phyloP scores from a whole-genome alignment of 2,329 filamentous ascomycete genomes.

The Claviceps purpurea region DNA sequence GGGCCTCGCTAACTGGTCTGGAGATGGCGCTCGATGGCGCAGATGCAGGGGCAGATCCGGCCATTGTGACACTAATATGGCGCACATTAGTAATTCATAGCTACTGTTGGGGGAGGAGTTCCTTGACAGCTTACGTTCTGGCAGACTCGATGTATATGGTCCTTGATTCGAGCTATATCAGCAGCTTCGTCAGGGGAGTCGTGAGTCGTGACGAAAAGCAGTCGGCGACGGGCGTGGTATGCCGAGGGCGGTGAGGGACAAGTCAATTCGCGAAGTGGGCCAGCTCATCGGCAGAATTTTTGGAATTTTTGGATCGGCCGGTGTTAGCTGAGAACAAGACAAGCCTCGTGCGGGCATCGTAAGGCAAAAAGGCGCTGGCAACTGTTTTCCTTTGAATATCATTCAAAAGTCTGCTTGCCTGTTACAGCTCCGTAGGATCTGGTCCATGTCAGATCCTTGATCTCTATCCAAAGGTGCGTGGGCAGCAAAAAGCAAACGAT shows the following conservation, averaged over 20 bases:
- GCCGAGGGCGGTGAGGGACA: slow-evolving; percentile 30
- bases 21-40: slow-evolving; percentile 51
- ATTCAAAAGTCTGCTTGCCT: neutral
- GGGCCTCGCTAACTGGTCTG: slow-evolving; percentile 89
- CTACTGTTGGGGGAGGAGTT: neutral
- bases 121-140: slow-evolving; percentile 1
- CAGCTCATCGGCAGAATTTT: slow-evolving; percentile 23
- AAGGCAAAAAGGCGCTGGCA: too few species aligned
- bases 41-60: slow-evolving; percentile 33
- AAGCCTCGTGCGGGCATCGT: too few species aligned
- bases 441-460: neutral
- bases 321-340: neutral
- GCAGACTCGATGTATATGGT: slow-evolving; percentile 6
- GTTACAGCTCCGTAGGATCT: neutral
- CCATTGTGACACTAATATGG: slow-evolving; percentile 28
- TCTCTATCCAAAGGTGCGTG: neutral
- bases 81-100: neutral
- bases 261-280: slow-evolving; percentile 10
- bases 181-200: slow-evolving; percentile 17
- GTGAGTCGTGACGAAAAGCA: slow-evolving; percentile 20
- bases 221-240: slow-evolving; percentile 17
- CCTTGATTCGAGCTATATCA: slow-evolving; percentile 14
- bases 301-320: slow-evolving; percentile 25
- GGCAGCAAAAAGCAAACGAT: neutral
- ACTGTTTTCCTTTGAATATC: neutral